Evolutionary conservation across 2,329 filamentous ascomycete genomes (phyloP).

Genomic region (Elsinoe ampelina): DNA sequence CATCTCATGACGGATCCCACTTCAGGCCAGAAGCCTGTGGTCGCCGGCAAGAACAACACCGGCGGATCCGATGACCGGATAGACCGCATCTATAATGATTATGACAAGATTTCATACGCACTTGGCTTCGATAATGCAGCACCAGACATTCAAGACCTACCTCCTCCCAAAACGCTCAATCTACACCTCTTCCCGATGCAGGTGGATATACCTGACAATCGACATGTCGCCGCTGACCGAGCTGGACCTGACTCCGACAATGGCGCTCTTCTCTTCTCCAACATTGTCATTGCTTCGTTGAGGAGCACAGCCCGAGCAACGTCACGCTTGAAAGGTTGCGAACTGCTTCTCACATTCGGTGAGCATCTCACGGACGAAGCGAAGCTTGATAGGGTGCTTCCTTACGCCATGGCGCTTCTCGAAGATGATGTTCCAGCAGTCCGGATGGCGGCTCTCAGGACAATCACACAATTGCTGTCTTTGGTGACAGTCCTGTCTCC

Average conservation of each 20-base stretch:
- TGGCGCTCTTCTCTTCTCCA: constrained; percentile 85
- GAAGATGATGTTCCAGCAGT: constrained; percentile 77
- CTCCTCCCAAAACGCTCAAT: constrained; percentile 34
- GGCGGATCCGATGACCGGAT: constrained; percentile 90
- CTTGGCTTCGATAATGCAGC: constrained; percentile 44
- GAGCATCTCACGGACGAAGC: constrained; percentile 90
- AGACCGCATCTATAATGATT: constrained; percentile 84
- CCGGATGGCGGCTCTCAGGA: constrained; percentile 72
- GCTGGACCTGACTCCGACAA: constrained; percentile 56
- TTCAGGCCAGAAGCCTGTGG: constrained; percentile 63
- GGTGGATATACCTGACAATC: constrained; percentile 77
- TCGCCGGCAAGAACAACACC: constrained; percentile 59
- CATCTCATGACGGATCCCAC: constrained; percentile 85
- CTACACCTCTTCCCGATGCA: constrained; percentile 67
- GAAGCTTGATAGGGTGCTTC: constrained; percentile 85
- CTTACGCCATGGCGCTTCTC: constrained; percentile 76
- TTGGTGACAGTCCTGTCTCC: constrained; percentile 81
- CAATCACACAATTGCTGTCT: constrained; percentile 78
- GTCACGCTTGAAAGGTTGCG: constrained; percentile 81
- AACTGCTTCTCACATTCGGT: constrained; percentile 82
- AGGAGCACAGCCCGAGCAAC: constrained; percentile 81
- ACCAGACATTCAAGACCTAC: constrained; percentile 22
- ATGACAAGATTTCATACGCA: constrained; percentile 96
- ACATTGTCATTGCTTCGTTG: constrained; percentile 77
- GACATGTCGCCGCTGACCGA: constrained; percentile 57